phyloP scores from a whole-genome alignment of 768 basidiomycete species.

The Collybia nuda region DNA sequence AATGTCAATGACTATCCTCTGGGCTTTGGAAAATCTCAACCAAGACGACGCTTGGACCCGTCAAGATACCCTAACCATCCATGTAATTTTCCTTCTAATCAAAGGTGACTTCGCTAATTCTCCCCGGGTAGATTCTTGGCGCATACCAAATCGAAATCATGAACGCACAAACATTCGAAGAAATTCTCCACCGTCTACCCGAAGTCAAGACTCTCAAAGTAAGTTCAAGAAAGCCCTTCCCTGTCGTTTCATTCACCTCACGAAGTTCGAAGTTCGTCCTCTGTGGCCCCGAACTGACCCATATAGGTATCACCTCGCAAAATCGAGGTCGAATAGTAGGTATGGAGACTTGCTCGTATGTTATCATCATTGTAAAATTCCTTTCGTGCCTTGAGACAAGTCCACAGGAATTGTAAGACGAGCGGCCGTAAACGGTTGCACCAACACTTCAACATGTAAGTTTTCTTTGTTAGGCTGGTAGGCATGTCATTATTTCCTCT shows the following conservation, averaged over 20 bases:
- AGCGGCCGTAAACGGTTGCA: slow-evolving; percentile 24
- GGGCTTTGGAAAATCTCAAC: slow-evolving; percentile 4
- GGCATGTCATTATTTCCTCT: not conserved
- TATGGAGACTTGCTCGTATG: slow-evolving; percentile 32
- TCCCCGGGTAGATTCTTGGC: not conserved
- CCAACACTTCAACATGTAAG: slow-evolving; percentile 21
- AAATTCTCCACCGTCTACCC: slow-evolving; percentile 1
- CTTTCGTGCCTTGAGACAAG: not conserved
- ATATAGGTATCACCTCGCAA: not conserved
- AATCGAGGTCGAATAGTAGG: slow-evolving; percentile 6
- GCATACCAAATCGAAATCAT: not conserved
- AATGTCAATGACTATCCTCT: not conserved
- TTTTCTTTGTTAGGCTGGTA: not conserved
- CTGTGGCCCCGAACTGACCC: not conserved
- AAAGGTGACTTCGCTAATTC: not conserved
- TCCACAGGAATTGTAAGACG: slow-evolving; percentile 22
- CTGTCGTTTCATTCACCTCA: not conserved
- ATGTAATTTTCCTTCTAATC: not conserved
- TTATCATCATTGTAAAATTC: not conserved
- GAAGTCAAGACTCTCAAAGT: not conserved
- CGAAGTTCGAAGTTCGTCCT: not conserved
- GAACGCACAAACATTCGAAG: slow-evolving; percentile 1
- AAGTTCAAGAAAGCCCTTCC: not conserved
- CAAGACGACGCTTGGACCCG: not conserved
- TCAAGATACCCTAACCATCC: not conserved